These are phyloP conservation scores for Kazachstania taianensis DNA, from an alignment of 805 yeast species.

Conservation along the genomic window DNA sequence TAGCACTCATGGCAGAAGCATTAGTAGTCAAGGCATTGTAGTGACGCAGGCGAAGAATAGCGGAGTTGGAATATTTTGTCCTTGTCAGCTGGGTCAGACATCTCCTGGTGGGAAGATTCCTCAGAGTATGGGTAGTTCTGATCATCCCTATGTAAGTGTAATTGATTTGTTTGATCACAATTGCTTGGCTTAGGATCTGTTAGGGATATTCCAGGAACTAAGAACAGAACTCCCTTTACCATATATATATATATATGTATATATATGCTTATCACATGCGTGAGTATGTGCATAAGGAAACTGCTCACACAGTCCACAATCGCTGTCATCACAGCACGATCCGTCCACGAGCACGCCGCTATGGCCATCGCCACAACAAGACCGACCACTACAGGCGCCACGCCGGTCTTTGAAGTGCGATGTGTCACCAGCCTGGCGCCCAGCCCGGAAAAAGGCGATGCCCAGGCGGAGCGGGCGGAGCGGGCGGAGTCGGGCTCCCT, in stretches of 20 bases:
- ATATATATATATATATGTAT: no score
- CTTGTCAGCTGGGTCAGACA: constrained; percentile 2
- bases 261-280: no score
- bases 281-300: no score
- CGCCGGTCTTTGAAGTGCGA: not conserved
- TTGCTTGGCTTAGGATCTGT: no score
- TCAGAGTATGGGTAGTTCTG: not conserved
- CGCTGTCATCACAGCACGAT: not conserved
- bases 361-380: not conserved
- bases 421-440: not conserved
- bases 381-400: not conserved
- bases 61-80: constrained; percentile 1
- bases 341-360: not conserved
- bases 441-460: not conserved
- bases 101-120: not conserved
- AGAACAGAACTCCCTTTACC: no score
- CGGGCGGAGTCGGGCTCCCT: not conserved
- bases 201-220: no score
- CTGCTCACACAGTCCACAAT: no score
- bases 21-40: not conserved
- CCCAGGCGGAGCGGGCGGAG: not conserved
- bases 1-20: not conserved
- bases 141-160: constrained; percentile 1
- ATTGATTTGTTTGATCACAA: no score
- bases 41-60: constrained; percentile 2